Evolutionary conservation across 2,329 filamentous ascomycete species (phyloP).

Genomic region (Scedosporium boydii): DNA sequence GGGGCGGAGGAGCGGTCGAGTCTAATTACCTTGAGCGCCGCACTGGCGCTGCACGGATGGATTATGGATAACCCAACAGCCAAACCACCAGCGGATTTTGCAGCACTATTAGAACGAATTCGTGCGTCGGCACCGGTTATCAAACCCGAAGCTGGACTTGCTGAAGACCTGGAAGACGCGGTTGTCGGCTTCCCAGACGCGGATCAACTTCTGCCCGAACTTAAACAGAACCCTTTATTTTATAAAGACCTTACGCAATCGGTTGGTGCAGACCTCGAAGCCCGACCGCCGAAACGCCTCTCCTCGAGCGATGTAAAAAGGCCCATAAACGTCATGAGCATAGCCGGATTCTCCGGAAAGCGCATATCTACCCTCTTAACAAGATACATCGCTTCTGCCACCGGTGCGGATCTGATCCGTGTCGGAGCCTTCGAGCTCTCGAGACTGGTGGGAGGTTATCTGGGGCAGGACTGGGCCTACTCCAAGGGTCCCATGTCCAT

Average conservation of each 20-base stretch:
- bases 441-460: conserved; percentile 57
- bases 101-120: not conserved
- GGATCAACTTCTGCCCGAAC: conserved; percentile 12
- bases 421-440: conserved; percentile 63
- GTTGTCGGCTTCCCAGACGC: conserved; percentile 20
- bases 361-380: conserved; percentile 41
- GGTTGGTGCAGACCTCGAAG: conserved; percentile 9
- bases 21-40: conserved; percentile 1
- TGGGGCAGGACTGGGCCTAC: conserved; percentile 50
- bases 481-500: conserved; percentile 39
- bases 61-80: conserved; percentile 4
- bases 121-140: not conserved
- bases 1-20: conserved; percentile 1
- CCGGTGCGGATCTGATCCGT: conserved; percentile 57
- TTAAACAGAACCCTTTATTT: not conserved
- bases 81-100: not conserved
- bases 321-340: conserved; percentile 26
- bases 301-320: conserved; percentile 17
- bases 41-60: conserved; percentile 5
- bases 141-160: not conserved
- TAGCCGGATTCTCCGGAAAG: conserved; percentile 28
- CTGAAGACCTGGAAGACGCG: not conserved
- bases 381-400: conserved; percentile 48
- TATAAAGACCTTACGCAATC: conserved; percentile 11
- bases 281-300: conserved; percentile 6